Evolutionary conservation across 2,329 filamentous ascomycete genomes (phyloP), one percentile per base, ranked within the genome.

Genomic region (Fusarium sp.): DNA sequence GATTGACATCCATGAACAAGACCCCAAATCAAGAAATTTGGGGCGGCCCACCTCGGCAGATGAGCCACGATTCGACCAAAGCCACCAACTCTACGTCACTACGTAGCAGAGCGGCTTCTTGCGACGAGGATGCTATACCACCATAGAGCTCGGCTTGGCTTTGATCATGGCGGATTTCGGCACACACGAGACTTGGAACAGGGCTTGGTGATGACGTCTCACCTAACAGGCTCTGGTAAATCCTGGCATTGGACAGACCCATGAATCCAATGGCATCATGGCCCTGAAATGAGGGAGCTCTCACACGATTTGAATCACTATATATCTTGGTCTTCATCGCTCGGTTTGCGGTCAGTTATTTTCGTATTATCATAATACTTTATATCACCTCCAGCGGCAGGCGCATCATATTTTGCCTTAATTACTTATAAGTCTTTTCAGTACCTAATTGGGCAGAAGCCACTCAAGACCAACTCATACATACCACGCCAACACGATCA

Each of bases 1-100:
- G 35, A 61, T 61, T 39, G 17, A 61, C 40, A n/a, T n/a, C n/a
- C n/a, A 61, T 18, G 25, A 36, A 58, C 18, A 47, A 63, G 43
- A 27, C 53, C 31, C 46, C 57, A 58, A 72, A 72, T 63, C 70
- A 72, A 63, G 70, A 63, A 71, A 63, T 55, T 56, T 41, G 43
- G 58, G 56, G 55, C 65, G 55, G 29, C 58, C 58, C 58, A 71
- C 63, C 58, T 47, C 59, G 37, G 66, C 40, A 53, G 40, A 55
- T 62, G 57, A 71, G 61, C 61, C 63, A 65, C 70, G 50, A 69
- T 69, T 69, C 57, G 67, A 69, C 70, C 66, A 71, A 72, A 70
- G 67, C 70, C 72, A 58, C 63, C 33, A 45, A 54, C 55, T 55
- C 57, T 71, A 72, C 70, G 70, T 72, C 70, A 72, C 70, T 50